Base-by-base conservation (phyloP, 2,329 filamentous ascomycete species). In the Pestalotiopsis sp. region DNA sequence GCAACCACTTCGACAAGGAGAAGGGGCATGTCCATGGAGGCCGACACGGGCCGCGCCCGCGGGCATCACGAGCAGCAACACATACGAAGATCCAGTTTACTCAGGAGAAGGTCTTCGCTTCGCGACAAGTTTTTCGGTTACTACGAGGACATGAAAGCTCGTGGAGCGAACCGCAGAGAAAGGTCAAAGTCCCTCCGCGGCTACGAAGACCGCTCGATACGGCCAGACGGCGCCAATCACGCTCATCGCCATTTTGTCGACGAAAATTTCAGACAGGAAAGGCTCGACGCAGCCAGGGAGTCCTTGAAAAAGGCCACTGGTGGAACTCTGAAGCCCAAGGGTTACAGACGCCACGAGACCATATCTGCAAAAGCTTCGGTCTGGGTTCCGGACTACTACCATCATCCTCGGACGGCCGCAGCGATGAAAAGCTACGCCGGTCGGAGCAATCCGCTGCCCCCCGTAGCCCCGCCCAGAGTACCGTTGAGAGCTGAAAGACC, bases 201-300 rank as follows among this genome's bases (percentile, higher is more conserved):
- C 7, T 69, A 64, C 31, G 67, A 66, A 23, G 36, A 62, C 11
- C 66, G 67, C 31, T 64, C 64, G 14, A 39, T 66, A 41, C 45
- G 17, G 6, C 1, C 12, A 27, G 64, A 27, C 13, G 64, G 64
- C 6, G 68, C 65, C 3, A 65, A 13, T n/a, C 12, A 67, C n/a
- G 41, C 39, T 5, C 57, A 60, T 7, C 60, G 65, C 4, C 60
- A 45, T 17, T 45, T 67, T 13, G 68, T 55, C 14, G 68, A 69
- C 52, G 61, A 69, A 52, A 62, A 61, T 52, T 69, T 69, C 31
- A 31, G 57, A 20, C 45, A 69, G 17, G 62, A 49, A 55, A 23
- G 41, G 13, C 31, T 67, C 12, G 38, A 36, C 31, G 67, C 23
- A 20, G 67, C 12, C 36, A 59, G 57, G 13, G 57, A 59, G 25